Conservation (phyloP, 805 yeast genomes). For the Spathaspora passalidarum region DNA sequence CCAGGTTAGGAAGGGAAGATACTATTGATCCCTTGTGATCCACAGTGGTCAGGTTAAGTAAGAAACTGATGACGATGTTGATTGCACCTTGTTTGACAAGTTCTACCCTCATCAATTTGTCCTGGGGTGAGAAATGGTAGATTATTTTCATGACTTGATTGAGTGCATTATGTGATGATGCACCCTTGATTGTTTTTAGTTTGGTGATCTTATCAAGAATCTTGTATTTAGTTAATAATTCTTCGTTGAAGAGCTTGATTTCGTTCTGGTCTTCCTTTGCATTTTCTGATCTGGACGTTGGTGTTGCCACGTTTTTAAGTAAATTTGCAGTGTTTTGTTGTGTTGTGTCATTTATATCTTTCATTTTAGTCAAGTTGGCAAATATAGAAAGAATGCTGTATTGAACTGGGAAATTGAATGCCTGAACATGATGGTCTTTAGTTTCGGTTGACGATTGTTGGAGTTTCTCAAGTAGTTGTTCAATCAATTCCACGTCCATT, state of each 20-base stretch:
- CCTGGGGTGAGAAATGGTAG: constrained; percentile 27
- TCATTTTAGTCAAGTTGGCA: constrained; percentile 35
- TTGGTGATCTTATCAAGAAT: constrained; percentile 16
- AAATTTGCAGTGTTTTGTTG: constrained; percentile 30
- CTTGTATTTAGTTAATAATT: constrained; percentile 23
- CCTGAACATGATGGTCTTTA: constrained; percentile 3
- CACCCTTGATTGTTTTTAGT: constrained; percentile 15
- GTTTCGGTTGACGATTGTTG: constrained; percentile 3
- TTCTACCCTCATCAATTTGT: constrained; percentile 24
- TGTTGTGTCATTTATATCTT: constrained; percentile 23
- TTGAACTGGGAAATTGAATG: constrained; percentile 15
- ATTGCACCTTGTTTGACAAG: constrained; percentile 47
- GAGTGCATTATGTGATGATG: constrained; percentile 11
- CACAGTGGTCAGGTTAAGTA: constrained; percentile 28
- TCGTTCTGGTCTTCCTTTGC: constrained; percentile 19
- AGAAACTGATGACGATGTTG: constrained; percentile 34
- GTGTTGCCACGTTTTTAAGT: constrained; percentile 35
- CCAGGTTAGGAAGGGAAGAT: constrained; percentile 18
- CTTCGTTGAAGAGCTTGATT: constrained; percentile 29
- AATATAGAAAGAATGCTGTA: constrained; percentile 44
- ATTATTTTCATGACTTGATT: constrained; percentile 32
- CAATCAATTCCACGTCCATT: constrained; percentile 28
- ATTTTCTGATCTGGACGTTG: constrained; percentile 21
- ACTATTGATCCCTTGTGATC: constrained; percentile 8
- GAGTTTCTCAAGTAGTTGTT: constrained; percentile 12